Conservation (phyloP, 306 rosid species). For the Cicer arietinum region DNA sequence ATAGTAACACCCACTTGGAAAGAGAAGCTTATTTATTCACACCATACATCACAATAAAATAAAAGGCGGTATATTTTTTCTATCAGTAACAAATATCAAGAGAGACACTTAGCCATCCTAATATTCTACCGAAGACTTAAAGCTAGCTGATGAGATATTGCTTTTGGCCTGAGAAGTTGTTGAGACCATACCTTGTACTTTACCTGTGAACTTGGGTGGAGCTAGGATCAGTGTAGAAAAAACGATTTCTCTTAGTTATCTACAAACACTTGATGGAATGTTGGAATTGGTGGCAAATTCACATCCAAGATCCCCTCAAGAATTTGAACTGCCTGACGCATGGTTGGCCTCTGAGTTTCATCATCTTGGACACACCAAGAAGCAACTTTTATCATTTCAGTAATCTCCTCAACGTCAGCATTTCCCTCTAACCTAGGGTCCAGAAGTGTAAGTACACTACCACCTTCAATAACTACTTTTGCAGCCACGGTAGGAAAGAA, state of each 20-base stretch:
- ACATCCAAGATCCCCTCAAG: conserved; percentile 55
- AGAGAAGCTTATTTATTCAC: background rate
- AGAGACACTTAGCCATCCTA: conserved; percentile 6
- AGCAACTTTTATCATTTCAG: conserved; percentile 51
- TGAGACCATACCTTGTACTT: conserved; percentile 35
- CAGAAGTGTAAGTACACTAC: conserved; percentile 38
- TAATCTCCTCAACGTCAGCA: conserved; percentile 48
- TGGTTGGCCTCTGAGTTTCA: conserved; percentile 54
- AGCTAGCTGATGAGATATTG: conserved; percentile 27
- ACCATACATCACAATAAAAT: conserved; percentile 1
- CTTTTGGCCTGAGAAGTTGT: conserved; percentile 37
- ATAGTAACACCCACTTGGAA: no score
- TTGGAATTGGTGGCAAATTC: conserved; percentile 51
- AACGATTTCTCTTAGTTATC: conserved; percentile 42
- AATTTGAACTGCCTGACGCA: conserved; percentile 61
- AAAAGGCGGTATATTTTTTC: background rate
- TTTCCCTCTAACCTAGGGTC: conserved; percentile 52
- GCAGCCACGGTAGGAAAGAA: conserved; percentile 52
- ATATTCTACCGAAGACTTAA: conserved; percentile 31
- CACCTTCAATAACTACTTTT: conserved; percentile 42
- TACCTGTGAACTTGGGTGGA: conserved; percentile 45
- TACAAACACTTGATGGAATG: conserved; percentile 42
- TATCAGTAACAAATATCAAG: background rate
- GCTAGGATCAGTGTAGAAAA: conserved; percentile 50
- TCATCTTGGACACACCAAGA: conserved; percentile 65